These are phyloP conservation scores for Rhodamnia argentea DNA, from an alignment of 345 rosid species.

Conservation along the genomic window DNA sequence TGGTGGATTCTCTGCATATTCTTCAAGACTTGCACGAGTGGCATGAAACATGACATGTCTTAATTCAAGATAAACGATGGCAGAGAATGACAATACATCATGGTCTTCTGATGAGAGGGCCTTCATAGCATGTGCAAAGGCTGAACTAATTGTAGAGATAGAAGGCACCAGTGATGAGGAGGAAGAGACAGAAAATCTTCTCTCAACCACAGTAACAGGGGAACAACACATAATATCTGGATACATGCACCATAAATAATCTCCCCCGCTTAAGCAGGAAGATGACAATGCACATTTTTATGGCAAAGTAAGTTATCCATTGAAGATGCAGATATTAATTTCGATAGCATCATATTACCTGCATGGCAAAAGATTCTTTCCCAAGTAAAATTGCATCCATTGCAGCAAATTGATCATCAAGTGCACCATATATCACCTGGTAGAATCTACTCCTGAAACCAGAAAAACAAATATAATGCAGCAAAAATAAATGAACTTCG, in stretches of 20 bases:
- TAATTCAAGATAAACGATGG: background rate
- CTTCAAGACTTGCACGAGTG: background rate
- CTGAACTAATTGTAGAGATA: background rate
- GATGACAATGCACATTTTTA: background rate
- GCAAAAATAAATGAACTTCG: background rate
- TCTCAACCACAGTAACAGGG: background rate
- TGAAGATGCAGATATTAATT: background rate
- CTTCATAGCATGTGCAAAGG: background rate
- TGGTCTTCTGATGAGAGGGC: background rate
- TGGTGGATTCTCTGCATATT: background rate
- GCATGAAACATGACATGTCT: background rate
- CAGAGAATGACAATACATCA: background rate
- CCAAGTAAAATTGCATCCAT: slow-evolving; percentile 72
- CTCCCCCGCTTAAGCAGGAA: background rate
- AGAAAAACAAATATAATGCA: slow-evolving; percentile 3
- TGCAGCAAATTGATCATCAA: slow-evolving; percentile 80
- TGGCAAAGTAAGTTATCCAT: background rate
- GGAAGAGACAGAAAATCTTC: background rate
- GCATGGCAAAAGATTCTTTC: slow-evolving; percentile 65
- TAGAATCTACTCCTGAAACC: slow-evolving; percentile 67
- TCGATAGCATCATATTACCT: slow-evolving; percentile 27
- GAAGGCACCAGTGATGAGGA: background rate
- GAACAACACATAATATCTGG: background rate
- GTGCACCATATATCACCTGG: slow-evolving; percentile 57
- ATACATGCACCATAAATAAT: background rate